Evolutionary conservation across 371 early-diverging fungal species (phyloP), one percentile per base, ranked within the genome.

Genomic region (Mucor lusitanicus): DNA sequence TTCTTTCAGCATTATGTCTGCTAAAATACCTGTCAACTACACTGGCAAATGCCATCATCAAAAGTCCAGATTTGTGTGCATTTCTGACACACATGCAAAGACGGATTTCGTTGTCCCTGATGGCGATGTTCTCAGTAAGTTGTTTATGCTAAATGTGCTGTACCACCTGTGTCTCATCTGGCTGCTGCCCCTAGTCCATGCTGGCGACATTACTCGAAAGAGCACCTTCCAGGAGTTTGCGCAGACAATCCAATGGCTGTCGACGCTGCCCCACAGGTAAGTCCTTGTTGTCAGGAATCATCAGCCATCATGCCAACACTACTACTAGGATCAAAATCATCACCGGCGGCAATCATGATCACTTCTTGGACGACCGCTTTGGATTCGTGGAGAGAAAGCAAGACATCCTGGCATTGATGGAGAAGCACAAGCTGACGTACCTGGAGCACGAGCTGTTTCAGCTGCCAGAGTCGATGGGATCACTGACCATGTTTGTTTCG

Each of bases 321-420:
- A 7, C 35, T 11, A 37, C 6, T 25, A 84, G 85, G 54, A 19
- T 81, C 28, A 87, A 87, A 56, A 74, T 87, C 9, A 71, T 86
- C 12, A 75, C 80, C 57, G 88, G 75, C 0, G 88, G 88, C 1
- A 87, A 87, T 42, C 88, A 87, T 55, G 88, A 87, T 37, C 67
- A 76, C 35, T 63, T 69, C 7, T 53, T 84, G 4, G 84, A 84
- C 37, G 46, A 37, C 1, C 6, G 1, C 3, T 77, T 73, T 54
- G 71, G 67, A 0, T 68, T 46, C 56, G 48, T 55, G 0, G 32
- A 54, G 27, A 21, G 76, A 39, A 71, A 71, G 25, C 65, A 73
- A 33, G 19, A 46, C 11, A 56, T 83, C 1, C 39, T 81, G 15
- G 48, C 61, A 2, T 30, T 60, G 19, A 69, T 77, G 58, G 59